Evolutionary conservation across 352 stramenopile genomes (phyloP), one percentile per base, ranked within the genome.

Genomic region (Hyaloperonospora arabidopsidis): DNA sequence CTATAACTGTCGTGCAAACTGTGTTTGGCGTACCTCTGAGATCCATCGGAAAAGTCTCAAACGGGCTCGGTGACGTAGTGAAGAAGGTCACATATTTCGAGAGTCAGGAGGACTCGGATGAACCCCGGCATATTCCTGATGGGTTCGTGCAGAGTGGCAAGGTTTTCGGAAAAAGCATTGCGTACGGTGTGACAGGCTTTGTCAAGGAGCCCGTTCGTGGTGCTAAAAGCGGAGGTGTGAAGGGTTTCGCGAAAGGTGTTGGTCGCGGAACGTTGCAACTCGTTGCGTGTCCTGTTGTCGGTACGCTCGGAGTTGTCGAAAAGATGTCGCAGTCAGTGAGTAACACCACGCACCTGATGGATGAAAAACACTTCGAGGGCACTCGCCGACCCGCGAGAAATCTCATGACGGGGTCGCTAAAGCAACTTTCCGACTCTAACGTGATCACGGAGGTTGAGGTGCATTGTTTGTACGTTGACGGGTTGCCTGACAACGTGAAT

Each of bases 281-380:
- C 7, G 67, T 92, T 21, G 84, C 72, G 14, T 92, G 74, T 36
- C 83, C 83, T n/a, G 70, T 95, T 17, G 79, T 95, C 1, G 84
- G 84, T 5, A 89, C 79, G 18, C 63, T 95, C 14, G 84, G 84
- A 10, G 81, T 76, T 2, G 79, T 93, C 11, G 84, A 95, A 67
- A 95, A 95, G 54, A 23, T 95, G 38, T 76, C 77, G 0, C 74
- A 89, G 61, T 91, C 80, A 12, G 63, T 93, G 48, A 87, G 68
- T 60, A 95, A 93, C 65, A 95, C 84, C 22, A 95, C 84, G 0
- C 84, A 95, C 39, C 51, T 95, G 51, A 63, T 93, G 53, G 84
- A 95, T 50, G 81, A 86, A 21, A 93, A 89, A 43, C 49, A 67
- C 29, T 93, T 75, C 48, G 76, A 91, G 36, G 84, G 81, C 8